A percentile compares a stretch with the other conserved stretches of the same genome.
These are phyloP conservation scores for Kwoniella newhampshirensis DNA, from an alignment of 768 basidiomycete genomes.

Conservation along the genomic window DNA sequence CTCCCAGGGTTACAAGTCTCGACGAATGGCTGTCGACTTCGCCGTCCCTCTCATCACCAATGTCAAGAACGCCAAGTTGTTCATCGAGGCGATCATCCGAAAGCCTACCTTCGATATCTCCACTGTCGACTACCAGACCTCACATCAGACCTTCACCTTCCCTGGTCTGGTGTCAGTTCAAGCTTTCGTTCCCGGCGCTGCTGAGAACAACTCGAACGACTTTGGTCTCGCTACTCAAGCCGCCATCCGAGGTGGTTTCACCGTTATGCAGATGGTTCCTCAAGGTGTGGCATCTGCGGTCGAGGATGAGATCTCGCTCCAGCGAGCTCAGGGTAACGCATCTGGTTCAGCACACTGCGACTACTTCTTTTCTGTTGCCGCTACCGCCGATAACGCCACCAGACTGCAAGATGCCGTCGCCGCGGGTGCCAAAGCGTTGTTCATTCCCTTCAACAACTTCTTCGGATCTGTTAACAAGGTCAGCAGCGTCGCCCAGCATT, in stretches of 20 bases:
- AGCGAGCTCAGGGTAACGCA: constrained; percentile 67
- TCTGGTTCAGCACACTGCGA: constrained; percentile 74
- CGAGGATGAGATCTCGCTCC: constrained; percentile 67
- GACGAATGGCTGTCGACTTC: constrained; percentile 98
- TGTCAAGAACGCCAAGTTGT: constrained; percentile 95
- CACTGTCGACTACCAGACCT: constrained; percentile 87
- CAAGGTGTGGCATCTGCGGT: constrained; percentile 65
- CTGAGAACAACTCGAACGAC: constrained; percentile 61
- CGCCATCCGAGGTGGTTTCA: constrained; percentile 85
- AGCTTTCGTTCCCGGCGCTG: constrained; percentile 76
- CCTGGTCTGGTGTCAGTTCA: constrained; percentile 88
- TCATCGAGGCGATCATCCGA: constrained; percentile 73
- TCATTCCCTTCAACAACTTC: constrained; percentile 69
- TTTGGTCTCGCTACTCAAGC: constrained; percentile 71
- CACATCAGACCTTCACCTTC: constrained; percentile 83
- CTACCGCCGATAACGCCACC: constrained; percentile 66
- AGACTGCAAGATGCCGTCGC: constrained; percentile 65
- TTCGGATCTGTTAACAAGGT: constrained; percentile 58
- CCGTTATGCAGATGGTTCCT: constrained; percentile 75
- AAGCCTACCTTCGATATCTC: constrained; percentile 89
- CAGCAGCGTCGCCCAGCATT: constrained; percentile 77
- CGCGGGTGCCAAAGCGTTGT: constrained; percentile 79
- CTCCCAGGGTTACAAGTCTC: constrained; percentile 93
- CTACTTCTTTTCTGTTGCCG: constrained; percentile 77
- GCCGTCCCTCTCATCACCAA: constrained; percentile 97